Percentiles rank a stretch among this genome's conserved stretches.
These are phyloP conservation scores for Scedosporium boydii DNA, from an alignment of 2,329 filamentous ascomycete species.

Conservation along the genomic window DNA sequence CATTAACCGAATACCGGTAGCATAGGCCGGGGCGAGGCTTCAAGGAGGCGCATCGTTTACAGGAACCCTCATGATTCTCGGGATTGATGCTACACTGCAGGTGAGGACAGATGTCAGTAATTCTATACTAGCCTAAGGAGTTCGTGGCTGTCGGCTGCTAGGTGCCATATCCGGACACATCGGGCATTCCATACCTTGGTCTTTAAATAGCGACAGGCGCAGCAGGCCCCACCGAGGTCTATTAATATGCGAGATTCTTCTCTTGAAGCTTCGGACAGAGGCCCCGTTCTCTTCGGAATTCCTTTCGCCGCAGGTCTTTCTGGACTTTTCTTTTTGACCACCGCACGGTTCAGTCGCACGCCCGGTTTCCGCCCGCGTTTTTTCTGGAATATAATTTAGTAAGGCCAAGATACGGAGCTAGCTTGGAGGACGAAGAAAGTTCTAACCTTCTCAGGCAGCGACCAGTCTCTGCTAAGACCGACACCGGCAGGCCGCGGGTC, in stretches of 20 bases:
- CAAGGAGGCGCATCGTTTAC: not conserved
- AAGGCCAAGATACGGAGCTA: no score
- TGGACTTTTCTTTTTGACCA: not conserved
- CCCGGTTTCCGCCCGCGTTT: not conserved
- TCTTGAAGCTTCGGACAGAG: not conserved
- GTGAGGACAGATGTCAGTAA: no score
- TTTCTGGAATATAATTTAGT: not conserved
- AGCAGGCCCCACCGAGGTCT: not conserved
- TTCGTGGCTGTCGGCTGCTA: no score
- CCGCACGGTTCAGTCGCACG: not conserved
- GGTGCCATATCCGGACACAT: not conserved
- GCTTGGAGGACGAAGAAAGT: no score
- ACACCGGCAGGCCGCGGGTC: not conserved
- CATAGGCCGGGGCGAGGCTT: slow-evolving; percentile 1
- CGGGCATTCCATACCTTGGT: not conserved
- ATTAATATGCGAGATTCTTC: not conserved
- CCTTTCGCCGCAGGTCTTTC: not conserved
- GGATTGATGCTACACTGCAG: not conserved
- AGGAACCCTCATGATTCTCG: not conserved
- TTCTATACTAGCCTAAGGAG: no score
- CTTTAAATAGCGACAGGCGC: slow-evolving; percentile 4
- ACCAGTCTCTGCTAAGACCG: not conserved
- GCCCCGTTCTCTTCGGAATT: not conserved
- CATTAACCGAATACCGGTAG: slow-evolving; percentile 1
- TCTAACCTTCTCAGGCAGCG: not conserved